A percentile compares a stretch with the other conserved stretches of the same genome.
Conservation (phyloP, 2,329 filamentous ascomycete genomes). For the Cercospora zeina region DNA sequence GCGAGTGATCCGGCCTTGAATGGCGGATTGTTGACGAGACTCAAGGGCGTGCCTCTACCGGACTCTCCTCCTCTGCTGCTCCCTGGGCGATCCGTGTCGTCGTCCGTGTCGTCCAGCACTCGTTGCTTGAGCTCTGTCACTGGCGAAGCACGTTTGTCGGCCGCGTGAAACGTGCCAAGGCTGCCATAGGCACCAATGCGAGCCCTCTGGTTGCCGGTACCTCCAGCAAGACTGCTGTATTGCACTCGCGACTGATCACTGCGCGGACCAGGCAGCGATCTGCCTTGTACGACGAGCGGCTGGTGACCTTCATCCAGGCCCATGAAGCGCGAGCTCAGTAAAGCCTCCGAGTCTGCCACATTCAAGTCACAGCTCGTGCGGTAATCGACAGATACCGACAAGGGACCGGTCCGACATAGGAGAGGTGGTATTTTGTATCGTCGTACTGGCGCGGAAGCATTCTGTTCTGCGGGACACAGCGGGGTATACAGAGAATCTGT, state of each 20-base stretch:
- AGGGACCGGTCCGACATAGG: slow-evolving; percentile 80
- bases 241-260: slow-evolving; percentile 46
- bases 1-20: slow-evolving; percentile 95
- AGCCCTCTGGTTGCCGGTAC: slow-evolving; percentile 22
- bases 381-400: slow-evolving; percentile 80
- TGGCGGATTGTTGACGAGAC: slow-evolving; percentile 87
- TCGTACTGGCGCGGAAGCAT: slow-evolving; percentile 58
- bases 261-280: slow-evolving; percentile 44
- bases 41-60: slow-evolving; percentile 45
- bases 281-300: slow-evolving; percentile 27
- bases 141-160: slow-evolving; percentile 36
- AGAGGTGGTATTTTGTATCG: slow-evolving; percentile 80
- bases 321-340: slow-evolving; percentile 91
- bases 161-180: slow-evolving; percentile 38
- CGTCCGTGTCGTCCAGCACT: slow-evolving; percentile 28
- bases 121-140: slow-evolving; percentile 36
- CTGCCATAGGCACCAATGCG: slow-evolving; percentile 39
- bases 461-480: slow-evolving; percentile 62
- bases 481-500: slow-evolving; percentile 71
- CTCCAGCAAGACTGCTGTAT: slow-evolving; percentile 31
- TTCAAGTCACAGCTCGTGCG: slow-evolving; percentile 87
- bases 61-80: slow-evolving; percentile 6
- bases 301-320: slow-evolving; percentile 68
- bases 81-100: slow-evolving; percentile 16
- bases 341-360: slow-evolving; percentile 84